Evolutionary conservation across 345 rosid species (phyloP), one percentile per base, ranked within the genome.

Genomic region (Punica granatum): DNA sequence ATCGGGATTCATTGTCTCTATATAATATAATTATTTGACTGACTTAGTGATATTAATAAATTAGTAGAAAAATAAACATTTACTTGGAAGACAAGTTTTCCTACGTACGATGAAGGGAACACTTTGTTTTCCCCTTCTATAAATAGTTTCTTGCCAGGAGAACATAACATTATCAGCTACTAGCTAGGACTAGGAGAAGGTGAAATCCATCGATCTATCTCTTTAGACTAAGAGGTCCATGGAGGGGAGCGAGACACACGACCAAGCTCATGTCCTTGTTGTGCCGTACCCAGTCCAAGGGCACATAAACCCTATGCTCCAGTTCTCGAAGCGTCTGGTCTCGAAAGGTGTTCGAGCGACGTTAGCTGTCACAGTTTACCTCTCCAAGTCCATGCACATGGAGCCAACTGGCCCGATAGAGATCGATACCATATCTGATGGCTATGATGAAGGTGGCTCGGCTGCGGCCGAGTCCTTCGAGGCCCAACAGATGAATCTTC

Each of bases 361-460:
- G 1, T 25, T 80, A 11, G 80, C 66, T 56, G 63, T 44, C 14
- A 74, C 80, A 25, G 51, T 35, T 14, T 65, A 56, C 66, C 64
- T 68, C 18, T 60, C 42, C 73, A 46, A 58, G 28, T 30, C 69
- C 67, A 62, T 74, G 30, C 70, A 70, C 9, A 30, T 26, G 26
- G 26, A 68, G 21, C 60, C 77, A 8, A 60, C 37, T 33, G 7
- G 12, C 64, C 31, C 66, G 15, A 49, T 72, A 4, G 43, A 56
- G 12, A 30, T 78, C 25, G 79, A 80, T n/a, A 68, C 78, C 25
- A 76, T 80, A 32, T 83, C 86, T 1, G 86, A 83, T 14, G 84
- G 86, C 46, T 76, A 58, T 21, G 84, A 83, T 23, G 70, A 76
- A 7, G 73, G 82, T 0, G 76, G 82, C 4, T 6, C 1, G 16